Evolutionary conservation across 2,329 filamentous ascomycete genomes (phyloP).

Genomic region (Clonostachys chloroleuca): DNA sequence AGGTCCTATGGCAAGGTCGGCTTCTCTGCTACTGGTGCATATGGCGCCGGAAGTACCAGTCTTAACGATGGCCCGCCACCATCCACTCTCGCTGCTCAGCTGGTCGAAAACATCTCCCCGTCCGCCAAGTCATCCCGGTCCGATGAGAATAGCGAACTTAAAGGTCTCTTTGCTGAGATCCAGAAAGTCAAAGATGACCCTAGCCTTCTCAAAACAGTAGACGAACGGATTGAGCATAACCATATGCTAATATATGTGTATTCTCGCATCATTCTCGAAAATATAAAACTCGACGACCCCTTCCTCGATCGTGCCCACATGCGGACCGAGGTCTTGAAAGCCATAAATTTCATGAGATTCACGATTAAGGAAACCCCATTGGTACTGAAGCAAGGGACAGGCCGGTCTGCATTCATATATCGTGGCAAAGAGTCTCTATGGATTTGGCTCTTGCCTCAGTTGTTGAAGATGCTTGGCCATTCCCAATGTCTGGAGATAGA

Average conservation of each 20-base stretch:
- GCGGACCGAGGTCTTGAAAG: conserved; percentile 60
- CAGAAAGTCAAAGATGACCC: conserved; percentile 48
- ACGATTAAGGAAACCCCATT: conserved; percentile 72
- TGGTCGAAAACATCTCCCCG: conserved; percentile 75
- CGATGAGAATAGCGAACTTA: conserved; percentile 69
- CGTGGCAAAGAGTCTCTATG: conserved; percentile 59
- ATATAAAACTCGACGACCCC: conserved; percentile 62
- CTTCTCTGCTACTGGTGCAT: conserved; percentile 1
- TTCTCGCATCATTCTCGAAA: conserved; percentile 71
- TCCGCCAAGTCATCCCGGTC: conserved; percentile 56
- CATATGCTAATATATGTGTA: conserved; percentile 84
- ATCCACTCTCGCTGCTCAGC: conserved; percentile 82
- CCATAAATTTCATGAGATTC: conserved; percentile 71
- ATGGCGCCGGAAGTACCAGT: conserved; percentile 9
- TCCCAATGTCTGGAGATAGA: conserved; percentile 39
- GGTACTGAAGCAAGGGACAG: conserved; percentile 49
- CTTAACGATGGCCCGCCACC: conserved; percentile 43
- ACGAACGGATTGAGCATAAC: conserved; percentile 71
- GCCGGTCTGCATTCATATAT: conserved; percentile 36
- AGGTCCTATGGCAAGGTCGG: conserved; percentile 9
- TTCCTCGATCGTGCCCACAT: conserved; percentile 55
- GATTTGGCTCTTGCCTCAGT: conserved; percentile 58
- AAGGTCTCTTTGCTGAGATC: conserved; percentile 59
- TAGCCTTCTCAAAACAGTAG: conserved; percentile 50
- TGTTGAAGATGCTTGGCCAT: conserved; percentile 53